Base-by-base conservation (phyloP, 352 stramenopile species). In the Phytopythium sindhum region DNA sequence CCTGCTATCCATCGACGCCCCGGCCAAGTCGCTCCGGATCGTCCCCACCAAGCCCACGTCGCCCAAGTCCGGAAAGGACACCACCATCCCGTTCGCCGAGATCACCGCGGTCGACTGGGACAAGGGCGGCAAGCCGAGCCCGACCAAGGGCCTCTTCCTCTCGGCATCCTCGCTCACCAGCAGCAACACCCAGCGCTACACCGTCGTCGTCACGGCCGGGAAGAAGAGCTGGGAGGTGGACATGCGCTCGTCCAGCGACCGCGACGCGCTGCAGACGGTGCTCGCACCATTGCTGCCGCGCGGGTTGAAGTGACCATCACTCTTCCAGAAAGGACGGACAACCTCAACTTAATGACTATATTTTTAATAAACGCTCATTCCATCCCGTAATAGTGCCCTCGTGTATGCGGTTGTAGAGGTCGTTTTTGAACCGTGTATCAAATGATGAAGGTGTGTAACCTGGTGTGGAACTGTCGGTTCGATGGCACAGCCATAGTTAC, bases 151-250 rank as follows among this genome's bases (percentile, higher is more conserved):
- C 11, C 62, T 84, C 28, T 77, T 77, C 64, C 67, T 64, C 24
- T 79, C 72, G 15, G 63, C 67, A 41, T 76, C 66, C 29, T 57
- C 66, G 35, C 54, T 60, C 51, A 74, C 69, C 41, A 59, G 58
- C 19, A 68, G 69, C 50, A 55, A 64, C 37, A 63, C 42, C 17
- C 67, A 78, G 39, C 56, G 65, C 37, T 66, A 59, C 55, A 71
- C 56, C 7, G 61, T 84, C n/a, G 29, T 64, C 26, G 70, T 72
- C 48, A 60, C 61, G 28, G 37, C 54, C 14, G 42, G 53, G 26
- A 70, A 69, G 48, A 81, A 85, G 65, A 61, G 41, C 33, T 51
- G 74, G 41, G 71, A 83, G 64, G 63, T 84, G 31, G 73, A 81
- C 26, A 83, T 86, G 77, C 68, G 72, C 55, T 81, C 73, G 28